Conservation (phyloP, 306 rosid genomes). For the Gillenia trifoliata region DNA sequence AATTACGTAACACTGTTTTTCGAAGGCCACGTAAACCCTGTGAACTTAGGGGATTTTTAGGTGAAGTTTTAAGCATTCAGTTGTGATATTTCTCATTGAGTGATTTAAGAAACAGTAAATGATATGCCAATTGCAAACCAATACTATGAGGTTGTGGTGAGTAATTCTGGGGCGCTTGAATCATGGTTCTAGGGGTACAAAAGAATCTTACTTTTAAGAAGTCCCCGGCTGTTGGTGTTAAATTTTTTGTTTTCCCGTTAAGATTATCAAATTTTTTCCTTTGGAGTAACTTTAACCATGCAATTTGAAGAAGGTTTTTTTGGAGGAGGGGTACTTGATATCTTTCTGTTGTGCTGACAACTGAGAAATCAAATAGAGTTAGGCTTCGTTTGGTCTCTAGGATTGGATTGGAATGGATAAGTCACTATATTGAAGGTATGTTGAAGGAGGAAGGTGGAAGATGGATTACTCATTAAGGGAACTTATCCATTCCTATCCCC, state of each 20-base stretch:
- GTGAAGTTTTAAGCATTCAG: background rate
- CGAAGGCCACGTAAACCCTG: no score
- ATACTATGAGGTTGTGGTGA: background rate
- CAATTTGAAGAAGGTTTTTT: background rate
- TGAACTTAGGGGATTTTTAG: background rate
- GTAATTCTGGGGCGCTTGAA: background rate
- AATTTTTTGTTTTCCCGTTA: background rate
- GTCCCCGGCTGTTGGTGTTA: background rate
- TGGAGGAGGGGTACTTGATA: background rate
- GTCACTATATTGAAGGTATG: no score
- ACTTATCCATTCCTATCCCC: no score
- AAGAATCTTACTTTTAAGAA: background rate
- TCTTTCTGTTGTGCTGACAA: no score
- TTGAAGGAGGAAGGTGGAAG: no score
- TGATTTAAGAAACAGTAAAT: background rate
- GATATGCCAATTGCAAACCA: background rate
- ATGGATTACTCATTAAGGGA: no score
- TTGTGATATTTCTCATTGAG: background rate
- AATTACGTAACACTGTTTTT: background rate
- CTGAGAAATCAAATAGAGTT: background rate
- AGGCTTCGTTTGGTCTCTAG: no score
- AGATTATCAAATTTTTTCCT: background rate
- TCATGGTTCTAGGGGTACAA: background rate
- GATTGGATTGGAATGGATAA: no score
- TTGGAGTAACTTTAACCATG: background rate